Base-by-base conservation (phyloP, 106 monocot species). In the Chionographis japonica region DNA sequence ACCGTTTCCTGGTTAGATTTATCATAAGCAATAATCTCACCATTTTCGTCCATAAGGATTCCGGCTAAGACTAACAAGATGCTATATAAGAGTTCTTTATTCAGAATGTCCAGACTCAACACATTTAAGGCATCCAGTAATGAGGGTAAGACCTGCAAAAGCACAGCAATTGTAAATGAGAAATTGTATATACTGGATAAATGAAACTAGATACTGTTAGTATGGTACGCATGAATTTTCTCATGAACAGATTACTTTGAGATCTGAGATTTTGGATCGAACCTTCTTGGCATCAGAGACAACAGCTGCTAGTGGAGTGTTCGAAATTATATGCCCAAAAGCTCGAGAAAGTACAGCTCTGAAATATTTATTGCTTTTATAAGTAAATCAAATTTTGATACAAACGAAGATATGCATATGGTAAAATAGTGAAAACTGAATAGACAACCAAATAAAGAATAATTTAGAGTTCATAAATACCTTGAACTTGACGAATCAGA, bases 51-150 rank as follows among this genome's bases (percentile, higher is more conserved):
- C 81, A 83, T 85, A 38, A 98, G 71, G 49, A 93, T 79, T 10
- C 85, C 93, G 71, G 98, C 90, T 19, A 98, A 73, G 39, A 90
- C 87, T 55, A 98, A 67, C 56, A 98, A 70, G 4, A 90, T 63
- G 56, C 76, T 77, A 71, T 98, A 98, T 49, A 85, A 60, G 49
- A 98, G 62, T 73, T 93, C 87, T 75, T 93, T 93, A 71, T 87
- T 77, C 16, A 50, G 12, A 77, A 67, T 49, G 65, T 90, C 88
- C 15, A 41, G 13, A 78, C 76, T 68, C 50, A 89, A 56, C 10
- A 72, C 58, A 75, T 80, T 69, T 74, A 98, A 79, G 53, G 69
- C 63, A 68, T 87, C 90, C 57, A 88, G 69, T 56, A 98, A 40
- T 11, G 81, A 51, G 39, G 83, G 87, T 62, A 93, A 53, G 16